Conservation (phyloP, 805 yeast genomes). For the Zygosaccharomyces gambellarensis region DNA sequence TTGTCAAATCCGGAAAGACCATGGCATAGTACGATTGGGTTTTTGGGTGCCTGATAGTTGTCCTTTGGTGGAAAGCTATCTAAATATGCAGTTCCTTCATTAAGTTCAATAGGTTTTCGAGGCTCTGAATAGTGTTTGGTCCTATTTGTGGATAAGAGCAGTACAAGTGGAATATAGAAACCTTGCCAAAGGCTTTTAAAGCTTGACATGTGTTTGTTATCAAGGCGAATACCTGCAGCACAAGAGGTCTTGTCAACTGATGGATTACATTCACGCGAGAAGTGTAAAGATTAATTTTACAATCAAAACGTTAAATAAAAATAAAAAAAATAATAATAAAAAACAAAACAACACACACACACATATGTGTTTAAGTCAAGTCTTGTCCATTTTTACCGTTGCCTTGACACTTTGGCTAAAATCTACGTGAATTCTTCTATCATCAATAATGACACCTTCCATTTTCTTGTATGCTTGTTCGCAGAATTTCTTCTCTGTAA, state of each 20-base stretch:
- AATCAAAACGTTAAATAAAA: background rate
- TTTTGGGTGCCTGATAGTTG: conserved; percentile 53
- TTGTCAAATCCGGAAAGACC: conserved; percentile 81
- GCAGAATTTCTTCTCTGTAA: conserved; percentile 42
- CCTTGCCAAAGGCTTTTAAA: background rate
- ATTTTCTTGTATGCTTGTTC: conserved; percentile 60
- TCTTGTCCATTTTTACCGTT: background rate
- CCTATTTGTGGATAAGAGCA: background rate
- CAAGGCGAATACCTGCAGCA: background rate
- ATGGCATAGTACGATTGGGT: conserved; percentile 79
- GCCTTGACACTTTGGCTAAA: conserved; percentile 52
- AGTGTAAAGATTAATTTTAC: background rate
- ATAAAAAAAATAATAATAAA: background rate
- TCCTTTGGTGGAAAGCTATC: conserved; percentile 25
- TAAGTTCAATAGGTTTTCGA: background rate
- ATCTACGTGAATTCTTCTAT: conserved; percentile 58
- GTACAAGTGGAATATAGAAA: background rate
- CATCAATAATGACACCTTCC: conserved; percentile 62
- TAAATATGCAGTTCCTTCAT: background rate
- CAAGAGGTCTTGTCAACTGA: background rate
- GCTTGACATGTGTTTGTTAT: background rate
- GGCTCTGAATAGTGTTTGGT: background rate
- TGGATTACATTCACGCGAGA: background rate
- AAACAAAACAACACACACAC: no score
- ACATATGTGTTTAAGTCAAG: background rate